Conservation (phyloP, 2,329 filamentous ascomycete genomes). For the Sphaerulina vaccinii region DNA sequence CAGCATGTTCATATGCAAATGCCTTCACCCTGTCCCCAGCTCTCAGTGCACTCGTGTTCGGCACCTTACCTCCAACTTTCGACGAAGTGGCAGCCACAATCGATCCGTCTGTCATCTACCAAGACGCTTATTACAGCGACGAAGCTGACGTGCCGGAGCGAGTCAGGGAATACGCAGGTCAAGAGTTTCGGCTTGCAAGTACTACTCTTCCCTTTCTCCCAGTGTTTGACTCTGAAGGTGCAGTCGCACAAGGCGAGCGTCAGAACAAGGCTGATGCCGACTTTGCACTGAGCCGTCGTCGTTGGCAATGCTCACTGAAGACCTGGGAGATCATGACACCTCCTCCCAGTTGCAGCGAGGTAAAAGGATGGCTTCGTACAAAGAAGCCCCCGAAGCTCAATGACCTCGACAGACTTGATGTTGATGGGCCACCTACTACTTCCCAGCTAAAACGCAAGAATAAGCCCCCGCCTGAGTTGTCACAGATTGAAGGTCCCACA, state of each 20-base stretch:
- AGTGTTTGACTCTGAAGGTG: constrained; percentile 53
- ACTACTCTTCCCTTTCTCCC: constrained; percentile 76
- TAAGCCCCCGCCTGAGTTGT: constrained; percentile 50
- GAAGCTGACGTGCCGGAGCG: constrained; percentile 79
- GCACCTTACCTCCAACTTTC: constrained; percentile 42
- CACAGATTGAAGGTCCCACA: constrained; percentile 86
- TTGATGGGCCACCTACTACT: constrained; percentile 33
- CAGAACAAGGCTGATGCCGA: constrained; percentile 55
- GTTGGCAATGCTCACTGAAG: constrained; percentile 59
- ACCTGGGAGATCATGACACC: constrained; percentile 73
- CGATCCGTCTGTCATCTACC: constrained; percentile 70
- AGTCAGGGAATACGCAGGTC: constrained; percentile 79
- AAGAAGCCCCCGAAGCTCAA: constrained; percentile 21
- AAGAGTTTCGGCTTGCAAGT: constrained; percentile 76
- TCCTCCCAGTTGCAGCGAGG: constrained; percentile 70
- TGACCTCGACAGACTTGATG: constrained; percentile 25
- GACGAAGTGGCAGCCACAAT: constrained; percentile 57
- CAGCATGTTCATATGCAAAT: constrained; percentile 23
- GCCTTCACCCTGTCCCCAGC: constrained; percentile 25
- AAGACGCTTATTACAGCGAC: constrained; percentile 80
- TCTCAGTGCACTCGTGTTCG: constrained; percentile 37
- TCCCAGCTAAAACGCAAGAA: constrained; percentile 38
- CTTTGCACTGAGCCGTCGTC: constrained; percentile 52
- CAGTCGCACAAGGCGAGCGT: constrained; percentile 59
- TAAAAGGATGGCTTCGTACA: constrained; percentile 65